Conservation (phyloP, 2,329 filamentous ascomycete genomes). For the Lecanosticta acicola region DNA sequence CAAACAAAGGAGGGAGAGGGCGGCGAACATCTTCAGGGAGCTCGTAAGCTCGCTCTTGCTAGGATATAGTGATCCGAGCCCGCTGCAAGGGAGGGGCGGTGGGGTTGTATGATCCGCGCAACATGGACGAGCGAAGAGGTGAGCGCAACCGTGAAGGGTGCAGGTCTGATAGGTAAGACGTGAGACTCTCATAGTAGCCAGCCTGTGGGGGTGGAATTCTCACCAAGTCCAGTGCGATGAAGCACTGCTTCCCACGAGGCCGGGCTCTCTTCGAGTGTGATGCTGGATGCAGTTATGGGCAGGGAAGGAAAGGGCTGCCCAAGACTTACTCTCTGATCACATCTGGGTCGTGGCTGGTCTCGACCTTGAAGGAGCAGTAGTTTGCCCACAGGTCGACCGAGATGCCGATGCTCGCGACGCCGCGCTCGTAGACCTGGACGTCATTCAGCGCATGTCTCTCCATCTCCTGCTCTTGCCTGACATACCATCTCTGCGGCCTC, state of each 20-base stretch:
- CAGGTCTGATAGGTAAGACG: slow-evolving; percentile 25
- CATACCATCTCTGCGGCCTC: slow-evolving; percentile 94
- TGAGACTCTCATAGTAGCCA: slow-evolving; percentile 28
- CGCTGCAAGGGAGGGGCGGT: no score
- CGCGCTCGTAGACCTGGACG: slow-evolving; percentile 81
- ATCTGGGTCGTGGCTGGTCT: slow-evolving; percentile 90
- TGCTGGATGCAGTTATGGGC: slow-evolving; percentile 18
- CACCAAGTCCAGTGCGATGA: slow-evolving; percentile 22
- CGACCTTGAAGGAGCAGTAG: slow-evolving; percentile 96
- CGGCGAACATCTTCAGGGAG: slow-evolving; percentile 28
- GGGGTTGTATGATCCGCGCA: not conserved
- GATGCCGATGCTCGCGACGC: slow-evolving; percentile 84
- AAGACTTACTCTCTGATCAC: slow-evolving; percentile 98
- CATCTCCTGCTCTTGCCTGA: slow-evolving; percentile 4
- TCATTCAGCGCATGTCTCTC: slow-evolving; percentile 27
- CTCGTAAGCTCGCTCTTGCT: slow-evolving; percentile 12
- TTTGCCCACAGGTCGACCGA: slow-evolving; percentile 97
- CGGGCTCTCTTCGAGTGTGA: slow-evolving; percentile 10
- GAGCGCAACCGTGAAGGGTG: slow-evolving; percentile 3
- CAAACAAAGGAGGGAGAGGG: slow-evolving; percentile 27
- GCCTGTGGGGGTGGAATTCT: slow-evolving; percentile 24
- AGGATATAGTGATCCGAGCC: no score
- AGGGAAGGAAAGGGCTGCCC: slow-evolving; percentile 56
- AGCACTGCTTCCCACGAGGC: slow-evolving; percentile 15
- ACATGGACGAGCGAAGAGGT: not conserved